Evolutionary conservation across 768 basidiomycete species (phyloP).

Genomic region (Mrakia blollopis): DNA sequence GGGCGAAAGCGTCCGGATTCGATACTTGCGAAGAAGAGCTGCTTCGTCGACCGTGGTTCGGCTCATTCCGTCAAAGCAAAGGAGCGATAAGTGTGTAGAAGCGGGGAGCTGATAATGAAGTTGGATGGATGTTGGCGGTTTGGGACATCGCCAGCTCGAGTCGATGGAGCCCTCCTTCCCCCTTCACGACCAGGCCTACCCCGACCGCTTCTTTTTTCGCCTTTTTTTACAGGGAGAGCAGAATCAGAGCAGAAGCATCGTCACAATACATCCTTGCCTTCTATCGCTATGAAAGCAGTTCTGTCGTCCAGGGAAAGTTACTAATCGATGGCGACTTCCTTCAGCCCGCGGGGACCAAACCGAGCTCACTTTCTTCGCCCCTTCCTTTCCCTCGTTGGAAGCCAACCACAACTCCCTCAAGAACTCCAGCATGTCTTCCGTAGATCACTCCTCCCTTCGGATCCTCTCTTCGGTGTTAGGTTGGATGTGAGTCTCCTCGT

Average conservation of each 20-base stretch:
- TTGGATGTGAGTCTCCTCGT: slow-evolving; percentile 3
- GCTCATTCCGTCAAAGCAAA: neutral
- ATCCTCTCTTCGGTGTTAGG: neutral
- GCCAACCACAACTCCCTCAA: neutral
- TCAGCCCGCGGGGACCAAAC: neutral
- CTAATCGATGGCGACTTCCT: too few relatives aligned
- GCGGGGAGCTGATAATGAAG: neutral
- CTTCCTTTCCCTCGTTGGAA: neutral
- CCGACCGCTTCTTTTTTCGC: too few relatives aligned
- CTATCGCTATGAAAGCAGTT: too few relatives aligned
- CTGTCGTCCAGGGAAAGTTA: too few relatives aligned
- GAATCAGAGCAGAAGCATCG: too few relatives aligned
- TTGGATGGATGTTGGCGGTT: neutral
- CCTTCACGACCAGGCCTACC: neutral
- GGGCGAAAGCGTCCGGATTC: slow-evolving; percentile 69
- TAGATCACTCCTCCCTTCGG: neutral
- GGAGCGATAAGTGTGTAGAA: neutral
- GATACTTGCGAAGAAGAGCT: slow-evolving; percentile 78
- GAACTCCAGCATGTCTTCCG: neutral
- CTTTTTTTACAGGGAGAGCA: too few relatives aligned
- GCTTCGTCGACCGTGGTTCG: slow-evolving; percentile 60
- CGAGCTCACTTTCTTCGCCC: neutral
- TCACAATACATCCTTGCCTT: too few relatives aligned
- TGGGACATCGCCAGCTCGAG: neutral
- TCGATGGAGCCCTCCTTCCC: neutral